Conservation (phyloP, 768 basidiomycete genomes). For the Ephemerocybe angulata region DNA sequence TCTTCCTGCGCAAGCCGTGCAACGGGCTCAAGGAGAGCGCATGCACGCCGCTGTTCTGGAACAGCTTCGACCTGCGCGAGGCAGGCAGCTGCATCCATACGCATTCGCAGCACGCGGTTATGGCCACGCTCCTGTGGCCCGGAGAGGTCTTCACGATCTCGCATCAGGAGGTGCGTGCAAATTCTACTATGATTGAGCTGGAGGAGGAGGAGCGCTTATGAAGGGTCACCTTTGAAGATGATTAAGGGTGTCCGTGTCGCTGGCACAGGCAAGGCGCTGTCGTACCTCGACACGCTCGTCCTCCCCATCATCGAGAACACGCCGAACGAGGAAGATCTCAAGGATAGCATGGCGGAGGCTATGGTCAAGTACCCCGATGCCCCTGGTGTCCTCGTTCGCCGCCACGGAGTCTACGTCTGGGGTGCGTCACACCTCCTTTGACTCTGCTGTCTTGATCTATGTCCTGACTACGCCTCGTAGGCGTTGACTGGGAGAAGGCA, state of each 20-base stretch:
- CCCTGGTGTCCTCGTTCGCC: constrained; percentile 69
- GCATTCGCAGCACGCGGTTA: constrained; percentile 86
- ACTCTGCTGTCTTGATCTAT: constrained; percentile 6
- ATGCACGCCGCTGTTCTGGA: constrained; percentile 91
- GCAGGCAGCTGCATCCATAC: constrained; percentile 91
- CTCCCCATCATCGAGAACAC: constrained; percentile 92
- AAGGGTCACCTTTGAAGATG: too few species aligned
- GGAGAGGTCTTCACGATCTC: constrained; percentile 73
- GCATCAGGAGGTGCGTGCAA: constrained; percentile 56
- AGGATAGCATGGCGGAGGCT: constrained; percentile 83
- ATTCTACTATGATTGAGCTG: neutral
- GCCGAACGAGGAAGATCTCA: constrained; percentile 84
- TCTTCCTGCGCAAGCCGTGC: constrained; percentile 74
- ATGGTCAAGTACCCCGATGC: constrained; percentile 80
- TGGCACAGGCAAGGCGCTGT: constrained; percentile 71
- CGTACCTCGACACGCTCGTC: constrained; percentile 81
- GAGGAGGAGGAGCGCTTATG: too few species aligned
- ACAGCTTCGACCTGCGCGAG: constrained; percentile 74
- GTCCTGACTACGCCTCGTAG: constrained; percentile 28
- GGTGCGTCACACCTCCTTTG: constrained; percentile 38
- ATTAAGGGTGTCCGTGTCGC: constrained; percentile 83
- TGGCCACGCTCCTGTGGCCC: constrained; percentile 78
- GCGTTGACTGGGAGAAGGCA: constrained; percentile 78
- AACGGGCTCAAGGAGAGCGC: constrained; percentile 77
- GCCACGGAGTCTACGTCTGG: constrained; percentile 86